Percentiles rank a stretch among this genome's conserved stretches.
Evolutionary conservation across 2,329 filamentous ascomycete genomes (phyloP).

Genomic region (Aspergillus uvarum): DNA sequence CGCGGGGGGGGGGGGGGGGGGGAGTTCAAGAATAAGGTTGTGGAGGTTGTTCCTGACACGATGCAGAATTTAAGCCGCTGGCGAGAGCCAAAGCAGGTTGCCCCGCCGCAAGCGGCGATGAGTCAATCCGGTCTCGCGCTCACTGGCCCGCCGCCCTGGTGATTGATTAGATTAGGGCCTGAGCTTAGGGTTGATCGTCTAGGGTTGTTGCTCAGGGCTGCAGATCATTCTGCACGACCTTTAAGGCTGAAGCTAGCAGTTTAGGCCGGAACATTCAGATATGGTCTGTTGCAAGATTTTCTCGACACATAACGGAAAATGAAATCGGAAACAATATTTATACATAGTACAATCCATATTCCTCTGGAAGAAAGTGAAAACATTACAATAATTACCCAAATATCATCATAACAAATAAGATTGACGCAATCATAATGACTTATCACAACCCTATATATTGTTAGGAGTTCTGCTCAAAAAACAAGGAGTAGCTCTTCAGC

Average conservation of each 20-base stretch:
- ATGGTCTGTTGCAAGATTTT: too few species aligned
- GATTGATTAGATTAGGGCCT: conserved; percentile 18
- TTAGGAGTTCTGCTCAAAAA: too few species aligned
- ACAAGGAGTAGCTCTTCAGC: too few species aligned
- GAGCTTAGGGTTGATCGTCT: conserved; percentile 9
- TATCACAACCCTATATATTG: too few species aligned
- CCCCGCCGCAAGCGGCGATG: conserved; percentile 1
- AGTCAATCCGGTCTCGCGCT: conserved; percentile 5
- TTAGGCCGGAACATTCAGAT: too few species aligned
- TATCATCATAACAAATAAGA: too few species aligned
- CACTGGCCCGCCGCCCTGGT: conserved; percentile 14
- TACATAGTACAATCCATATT: too few species aligned
- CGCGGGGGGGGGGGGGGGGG: not conserved
- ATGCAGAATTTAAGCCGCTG: conserved; percentile 4
- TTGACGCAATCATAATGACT: too few species aligned
- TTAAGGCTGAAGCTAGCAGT: not conserved
- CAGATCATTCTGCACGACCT: not conserved
- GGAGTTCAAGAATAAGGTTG: not conserved
- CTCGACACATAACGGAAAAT: too few species aligned
- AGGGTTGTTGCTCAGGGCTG: not conserved
- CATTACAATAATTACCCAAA: too few species aligned
- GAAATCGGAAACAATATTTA: too few species aligned
- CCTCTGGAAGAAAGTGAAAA: too few species aligned
- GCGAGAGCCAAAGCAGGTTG: not conserved
- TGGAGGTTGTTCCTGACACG: not conserved